phyloP scores from a whole-genome alignment of 176 grass and related monocot species.

The Phragmites australis region DNA sequence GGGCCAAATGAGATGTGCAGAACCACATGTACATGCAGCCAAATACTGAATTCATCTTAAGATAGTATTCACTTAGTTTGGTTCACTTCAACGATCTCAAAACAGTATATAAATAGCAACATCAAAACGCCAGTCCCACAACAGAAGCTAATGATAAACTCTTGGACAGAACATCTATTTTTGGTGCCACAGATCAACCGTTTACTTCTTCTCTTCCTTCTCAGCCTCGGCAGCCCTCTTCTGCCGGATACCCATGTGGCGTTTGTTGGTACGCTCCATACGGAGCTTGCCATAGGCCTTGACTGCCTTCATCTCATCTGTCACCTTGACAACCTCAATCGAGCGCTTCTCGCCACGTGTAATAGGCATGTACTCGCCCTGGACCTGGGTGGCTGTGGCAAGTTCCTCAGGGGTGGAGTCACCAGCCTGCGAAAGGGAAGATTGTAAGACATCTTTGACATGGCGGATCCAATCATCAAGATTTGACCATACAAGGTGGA shows the following conservation, averaged over 20 bases:
- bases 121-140: neutral
- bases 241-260: slow-evolving; percentile 55
- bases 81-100: neutral
- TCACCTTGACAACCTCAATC: slow-evolving; percentile 77
- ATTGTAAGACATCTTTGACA: neutral
- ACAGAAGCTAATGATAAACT: neutral
- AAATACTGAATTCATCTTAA: slow-evolving; percentile 1
- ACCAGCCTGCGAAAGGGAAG: slow-evolving; percentile 57
- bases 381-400: slow-evolving; percentile 78
- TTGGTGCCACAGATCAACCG: neutral
- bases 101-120: neutral
- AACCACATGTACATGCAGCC: neutral
- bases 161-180: neutral
- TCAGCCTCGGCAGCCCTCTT: slow-evolving; percentile 77
- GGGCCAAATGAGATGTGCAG: neutral
- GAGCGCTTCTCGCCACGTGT: slow-evolving; percentile 60
- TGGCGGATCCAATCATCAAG: neutral
- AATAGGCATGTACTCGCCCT: slow-evolving; percentile 78
- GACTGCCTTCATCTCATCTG: slow-evolving; percentile 81
- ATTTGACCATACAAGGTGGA: neutral
- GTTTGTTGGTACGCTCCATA: slow-evolving; percentile 72
- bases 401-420: slow-evolving; percentile 86
- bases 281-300: slow-evolving; percentile 87
- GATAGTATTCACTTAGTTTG: slow-evolving; percentile 4
- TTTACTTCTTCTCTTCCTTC: slow-evolving; percentile 91